Evolutionary conservation across 345 rosid genomes (phyloP).

Genomic region (Balakata baccata): DNA sequence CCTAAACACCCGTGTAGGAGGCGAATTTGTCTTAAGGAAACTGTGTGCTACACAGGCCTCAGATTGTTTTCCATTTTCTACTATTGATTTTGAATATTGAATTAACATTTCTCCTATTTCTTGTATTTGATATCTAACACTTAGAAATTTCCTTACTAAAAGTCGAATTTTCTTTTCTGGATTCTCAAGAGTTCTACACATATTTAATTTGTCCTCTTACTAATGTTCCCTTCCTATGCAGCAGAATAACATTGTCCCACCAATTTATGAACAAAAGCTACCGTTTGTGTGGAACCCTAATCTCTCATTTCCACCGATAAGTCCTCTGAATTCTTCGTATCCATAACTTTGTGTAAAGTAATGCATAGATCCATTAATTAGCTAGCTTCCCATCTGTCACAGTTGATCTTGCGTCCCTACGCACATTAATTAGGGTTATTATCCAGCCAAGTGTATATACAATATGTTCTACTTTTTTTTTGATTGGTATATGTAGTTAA

Average conservation of each 20-base stretch:
- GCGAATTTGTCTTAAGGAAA: too few species aligned
- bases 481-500: too few species aligned
- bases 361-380: neutral
- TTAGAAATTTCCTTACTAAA: neutral
- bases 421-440: neutral
- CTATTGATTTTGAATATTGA: too few species aligned
- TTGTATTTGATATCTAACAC: too few species aligned
- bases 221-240: neutral
- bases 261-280: neutral
- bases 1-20: too few species aligned
- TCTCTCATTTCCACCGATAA: neutral
- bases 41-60: too few species aligned
- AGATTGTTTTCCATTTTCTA: too few species aligned
- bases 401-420: neutral
- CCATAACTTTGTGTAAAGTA: neutral
- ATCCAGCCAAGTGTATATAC: neutral
- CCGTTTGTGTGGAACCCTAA: neutral
- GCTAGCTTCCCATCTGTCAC: conserved; percentile 13
- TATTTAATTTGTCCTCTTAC: neutral
- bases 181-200: neutral
- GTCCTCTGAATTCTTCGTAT: neutral
- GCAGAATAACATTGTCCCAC: neutral
- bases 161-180: neutral
- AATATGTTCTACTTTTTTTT: neutral
- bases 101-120: too few species aligned